Conservation (phyloP, 1,284 basidiomycete genomes). For the Ustilago curta region DNA sequence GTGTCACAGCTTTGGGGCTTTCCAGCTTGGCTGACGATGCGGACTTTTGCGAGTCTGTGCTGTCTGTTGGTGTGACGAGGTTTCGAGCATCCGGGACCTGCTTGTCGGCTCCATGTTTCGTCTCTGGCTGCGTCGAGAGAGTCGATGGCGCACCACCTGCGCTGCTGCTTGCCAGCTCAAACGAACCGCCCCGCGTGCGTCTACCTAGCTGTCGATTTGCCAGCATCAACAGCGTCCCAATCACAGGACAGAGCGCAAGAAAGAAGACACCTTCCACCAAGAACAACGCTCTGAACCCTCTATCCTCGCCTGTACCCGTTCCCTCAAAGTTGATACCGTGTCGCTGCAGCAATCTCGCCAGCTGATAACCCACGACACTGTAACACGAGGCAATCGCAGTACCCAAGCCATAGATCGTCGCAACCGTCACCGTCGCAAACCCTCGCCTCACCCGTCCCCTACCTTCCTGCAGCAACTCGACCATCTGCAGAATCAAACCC, state of each 20-base stretch:
- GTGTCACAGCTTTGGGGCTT: too few relatives aligned
- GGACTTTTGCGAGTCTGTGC: too few relatives aligned
- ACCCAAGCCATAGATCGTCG: slow-evolving; percentile 20
- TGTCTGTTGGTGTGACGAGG: too few relatives aligned
- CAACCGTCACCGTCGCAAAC: slow-evolving; percentile 10
- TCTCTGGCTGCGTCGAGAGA: neutral
- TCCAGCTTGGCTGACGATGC: too few relatives aligned
- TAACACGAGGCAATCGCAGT: slow-evolving; percentile 19
- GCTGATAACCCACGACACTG: slow-evolving; percentile 19
- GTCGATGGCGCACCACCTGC: too few relatives aligned
- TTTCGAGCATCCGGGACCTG: too few relatives aligned
- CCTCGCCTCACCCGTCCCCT: neutral
- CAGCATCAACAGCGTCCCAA: slow-evolving; percentile 7
- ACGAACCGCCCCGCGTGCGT: neutral
- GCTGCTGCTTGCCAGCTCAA: neutral
- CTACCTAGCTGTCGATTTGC: neutral
- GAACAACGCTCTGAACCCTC: slow-evolving; percentile 12
- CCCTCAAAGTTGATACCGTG: slow-evolving; percentile 10
- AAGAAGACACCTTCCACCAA: slow-evolving; percentile 24
- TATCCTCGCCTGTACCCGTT: neutral
- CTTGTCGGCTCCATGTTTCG: too few relatives aligned
- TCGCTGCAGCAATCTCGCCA: slow-evolving; percentile 12
- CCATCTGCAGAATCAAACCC: slow-evolving; percentile 17
- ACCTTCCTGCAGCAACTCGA: slow-evolving; percentile 9
- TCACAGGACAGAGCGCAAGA: slow-evolving; percentile 16